Conservation (phyloP, 306 rosid genomes). For the Lathyrus oleraceus region DNA sequence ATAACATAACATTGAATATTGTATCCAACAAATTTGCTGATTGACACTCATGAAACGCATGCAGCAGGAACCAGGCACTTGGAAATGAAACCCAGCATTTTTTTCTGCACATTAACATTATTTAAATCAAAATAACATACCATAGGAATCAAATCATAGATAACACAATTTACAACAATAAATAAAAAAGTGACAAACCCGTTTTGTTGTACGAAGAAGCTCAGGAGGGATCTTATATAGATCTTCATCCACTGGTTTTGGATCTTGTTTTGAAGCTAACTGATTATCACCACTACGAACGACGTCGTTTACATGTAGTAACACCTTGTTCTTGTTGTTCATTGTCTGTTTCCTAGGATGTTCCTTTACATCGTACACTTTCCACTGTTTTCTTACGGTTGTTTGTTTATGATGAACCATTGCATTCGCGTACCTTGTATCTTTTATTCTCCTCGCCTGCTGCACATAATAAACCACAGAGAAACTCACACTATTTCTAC, state of each 20-base stretch:
- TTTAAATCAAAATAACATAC: neutral
- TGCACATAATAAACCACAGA: neutral
- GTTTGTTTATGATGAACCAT: conserved; percentile 43
- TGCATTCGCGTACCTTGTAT: conserved; percentile 40
- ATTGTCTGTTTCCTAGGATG: neutral
- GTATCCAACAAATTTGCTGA: too few species aligned
- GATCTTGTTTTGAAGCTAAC: too few species aligned
- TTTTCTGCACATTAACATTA: conserved; percentile 52
- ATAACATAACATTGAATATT: too few species aligned
- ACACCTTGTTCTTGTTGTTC: too few species aligned
- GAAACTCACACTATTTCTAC: too few species aligned
- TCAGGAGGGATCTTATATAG: conserved; percentile 90
- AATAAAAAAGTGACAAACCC: conserved; percentile 36
- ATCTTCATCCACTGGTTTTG: conserved; percentile 86
- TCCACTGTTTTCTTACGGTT: conserved; percentile 43
- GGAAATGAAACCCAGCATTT: conserved; percentile 72
- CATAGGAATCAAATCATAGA: neutral
- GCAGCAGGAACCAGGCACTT: conserved; percentile 84
- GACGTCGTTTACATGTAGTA: too few species aligned
- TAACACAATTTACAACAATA: neutral
- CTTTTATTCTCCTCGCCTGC: conserved; percentile 50
- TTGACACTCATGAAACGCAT: conserved; percentile 53
- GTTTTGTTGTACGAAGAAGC: conserved; percentile 63
- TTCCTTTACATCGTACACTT: conserved; percentile 55
- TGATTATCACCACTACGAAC: too few species aligned